Percentiles rank a stretch among this genome's conserved stretches.
These are phyloP conservation scores for Elongisporangium undulatum DNA, from an alignment of 352 stramenopile genomes.

Conservation along the genomic window DNA sequence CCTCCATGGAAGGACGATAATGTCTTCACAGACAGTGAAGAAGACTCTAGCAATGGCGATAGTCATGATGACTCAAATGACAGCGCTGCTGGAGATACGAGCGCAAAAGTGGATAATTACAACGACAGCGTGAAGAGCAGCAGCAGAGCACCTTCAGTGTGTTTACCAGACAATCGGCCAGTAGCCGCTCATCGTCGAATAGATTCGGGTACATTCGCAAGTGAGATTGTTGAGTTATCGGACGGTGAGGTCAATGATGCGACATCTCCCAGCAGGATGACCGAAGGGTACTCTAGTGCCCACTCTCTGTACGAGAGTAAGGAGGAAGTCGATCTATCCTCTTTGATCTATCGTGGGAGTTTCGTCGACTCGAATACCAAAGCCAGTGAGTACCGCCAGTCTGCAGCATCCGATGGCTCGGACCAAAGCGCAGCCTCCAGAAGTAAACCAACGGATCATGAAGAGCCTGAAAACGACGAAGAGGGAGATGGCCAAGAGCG, in stretches of 20 bases:
- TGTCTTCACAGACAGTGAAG: constrained; percentile 20
- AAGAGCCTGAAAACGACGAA: constrained; percentile 19
- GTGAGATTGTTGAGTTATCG: constrained; percentile 16
- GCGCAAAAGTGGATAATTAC: background rate
- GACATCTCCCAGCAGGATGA: constrained; percentile 4
- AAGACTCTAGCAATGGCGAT: constrained; percentile 2
- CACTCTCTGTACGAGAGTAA: constrained; percentile 7
- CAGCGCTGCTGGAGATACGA: background rate
- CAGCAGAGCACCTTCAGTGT: background rate
- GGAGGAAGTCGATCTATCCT: constrained; percentile 20
- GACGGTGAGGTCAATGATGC: constrained; percentile 11
- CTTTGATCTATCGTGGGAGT: constrained; percentile 18
- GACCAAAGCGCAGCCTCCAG: background rate
- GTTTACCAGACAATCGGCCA: background rate
- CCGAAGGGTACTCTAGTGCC: constrained; percentile 7
- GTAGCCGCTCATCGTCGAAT: constrained; percentile 4
- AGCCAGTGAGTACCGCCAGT: background rate
- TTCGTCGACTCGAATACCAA: constrained; percentile 11
- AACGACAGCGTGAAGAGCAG: background rate
- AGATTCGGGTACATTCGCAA: constrained; percentile 9
- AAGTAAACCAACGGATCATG: constrained; percentile 4
- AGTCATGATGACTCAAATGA: constrained; percentile 1
- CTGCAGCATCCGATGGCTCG: background rate
- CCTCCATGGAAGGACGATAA: constrained; percentile 26
- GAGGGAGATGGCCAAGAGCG: constrained; percentile 32